A percentile compares a stretch with the other conserved stretches of the same genome.
phyloP scores from a whole-genome alignment of 2,329 filamentous ascomycete genomes.

The Beauveria bassiana region DNA sequence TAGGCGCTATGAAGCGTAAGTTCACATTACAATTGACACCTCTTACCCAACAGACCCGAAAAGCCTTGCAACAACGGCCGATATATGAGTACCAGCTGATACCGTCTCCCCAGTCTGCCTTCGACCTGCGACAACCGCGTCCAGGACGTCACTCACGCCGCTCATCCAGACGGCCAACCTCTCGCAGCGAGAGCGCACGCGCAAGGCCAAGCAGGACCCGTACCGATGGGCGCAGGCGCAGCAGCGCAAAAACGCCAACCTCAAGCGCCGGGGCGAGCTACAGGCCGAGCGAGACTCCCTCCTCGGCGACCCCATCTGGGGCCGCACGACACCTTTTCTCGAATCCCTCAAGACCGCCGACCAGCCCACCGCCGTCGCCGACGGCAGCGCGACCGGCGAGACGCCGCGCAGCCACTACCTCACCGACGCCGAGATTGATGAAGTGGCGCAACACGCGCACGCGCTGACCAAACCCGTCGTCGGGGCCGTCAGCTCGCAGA shows the following conservation, averaged over 20 bases:
- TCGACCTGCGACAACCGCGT: conserved; percentile 41
- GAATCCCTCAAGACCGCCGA: conserved; percentile 67
- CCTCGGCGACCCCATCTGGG: conserved; percentile 72
- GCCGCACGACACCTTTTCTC: conserved; percentile 72
- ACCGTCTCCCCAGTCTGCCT: conserved; percentile 44
- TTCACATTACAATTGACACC: conserved; percentile 10
- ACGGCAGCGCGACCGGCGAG: neutral
- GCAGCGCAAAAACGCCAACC: conserved; percentile 76
- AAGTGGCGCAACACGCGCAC: conserved; percentile 60
- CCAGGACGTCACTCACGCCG: conserved; percentile 45
- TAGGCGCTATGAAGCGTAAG: conserved; percentile 55
- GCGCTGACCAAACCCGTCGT: conserved; percentile 54
- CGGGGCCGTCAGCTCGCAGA: conserved; percentile 26
- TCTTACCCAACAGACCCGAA: conserved; percentile 2
- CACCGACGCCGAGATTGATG: conserved; percentile 56
- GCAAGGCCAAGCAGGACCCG: conserved; percentile 65
- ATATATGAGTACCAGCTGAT: conserved; percentile 17
- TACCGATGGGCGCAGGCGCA: conserved; percentile 75
- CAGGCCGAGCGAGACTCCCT: conserved; percentile 53
- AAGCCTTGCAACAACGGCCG: neutral
- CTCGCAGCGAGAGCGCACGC: conserved; percentile 55
- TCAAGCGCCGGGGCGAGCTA: conserved; percentile 66
- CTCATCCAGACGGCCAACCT: conserved; percentile 58
- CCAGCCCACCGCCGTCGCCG: conserved; percentile 26
- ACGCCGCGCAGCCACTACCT: conserved; percentile 69